phyloP scores from a whole-genome alignment of 2,329 filamentous ascomycete species.

The Zasmidium citrigriseum region DNA sequence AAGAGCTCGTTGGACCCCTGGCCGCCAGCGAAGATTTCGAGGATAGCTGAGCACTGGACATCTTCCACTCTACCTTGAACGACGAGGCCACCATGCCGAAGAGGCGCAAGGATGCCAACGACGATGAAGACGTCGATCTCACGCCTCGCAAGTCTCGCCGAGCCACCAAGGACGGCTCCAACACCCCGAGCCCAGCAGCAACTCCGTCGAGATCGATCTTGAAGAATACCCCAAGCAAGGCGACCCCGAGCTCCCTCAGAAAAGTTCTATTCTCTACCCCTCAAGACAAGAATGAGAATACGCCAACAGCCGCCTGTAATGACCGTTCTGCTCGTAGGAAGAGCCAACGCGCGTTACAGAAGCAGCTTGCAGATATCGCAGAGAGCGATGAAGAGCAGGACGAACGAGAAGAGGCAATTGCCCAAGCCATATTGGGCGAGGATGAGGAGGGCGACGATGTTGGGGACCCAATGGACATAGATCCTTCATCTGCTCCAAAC shows the following conservation, averaged over 20 bases:
- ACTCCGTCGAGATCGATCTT: conserved; percentile 37
- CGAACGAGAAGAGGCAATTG: conserved; percentile 48
- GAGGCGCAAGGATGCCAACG: conserved; percentile 21
- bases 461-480: conserved; percentile 39
- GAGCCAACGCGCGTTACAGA: conserved; percentile 74
- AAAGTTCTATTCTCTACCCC: conserved; percentile 51
- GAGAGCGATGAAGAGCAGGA: conserved; percentile 67
- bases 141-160: conserved; percentile 30
- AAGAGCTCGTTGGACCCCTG: too few relatives aligned
- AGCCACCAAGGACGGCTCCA: conserved; percentile 12
- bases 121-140: conserved; percentile 21
- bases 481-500: conserved; percentile 44
- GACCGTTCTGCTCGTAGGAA: conserved; percentile 87
- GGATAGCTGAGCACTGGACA: too few relatives aligned
- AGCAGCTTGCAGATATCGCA: conserved; percentile 65
- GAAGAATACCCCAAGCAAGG: conserved; percentile 31
- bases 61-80: too few relatives aligned
- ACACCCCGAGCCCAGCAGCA: conserved; percentile 18
- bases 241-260: conserved; percentile 46
- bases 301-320: conserved; percentile 63
- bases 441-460: conserved; percentile 35
- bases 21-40: too few relatives aligned
- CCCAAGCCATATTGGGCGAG: conserved; percentile 26
- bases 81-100: conserved; percentile 26
- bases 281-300: conserved; percentile 36